These are phyloP conservation scores for Agaricus subrufescens DNA, from an alignment of 768 basidiomycete species.

Conservation along the genomic window DNA sequence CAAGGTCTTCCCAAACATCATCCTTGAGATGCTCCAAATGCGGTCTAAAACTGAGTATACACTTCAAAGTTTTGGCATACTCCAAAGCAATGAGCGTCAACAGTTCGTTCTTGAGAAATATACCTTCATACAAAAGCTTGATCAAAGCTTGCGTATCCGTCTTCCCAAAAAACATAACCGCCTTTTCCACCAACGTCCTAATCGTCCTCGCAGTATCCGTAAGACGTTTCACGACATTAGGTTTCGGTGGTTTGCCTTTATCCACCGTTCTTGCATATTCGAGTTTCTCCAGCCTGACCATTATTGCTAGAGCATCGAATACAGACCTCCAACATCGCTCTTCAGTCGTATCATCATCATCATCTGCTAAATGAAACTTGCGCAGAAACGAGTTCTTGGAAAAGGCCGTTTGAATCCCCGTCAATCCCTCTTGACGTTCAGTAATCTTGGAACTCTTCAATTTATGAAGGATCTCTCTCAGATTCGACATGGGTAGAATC, in stretches of 20 bases:
- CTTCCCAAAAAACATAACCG: slow-evolving; percentile 49
- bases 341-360: slow-evolving; percentile 24
- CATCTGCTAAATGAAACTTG: slow-evolving; percentile 33
- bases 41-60: slow-evolving; percentile 58
- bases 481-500: slow-evolving; percentile 20
- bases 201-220: slow-evolving; percentile 61
- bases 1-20: slow-evolving; percentile 60
- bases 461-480: slow-evolving; percentile 44
- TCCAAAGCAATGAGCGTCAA: slow-evolving; percentile 66
- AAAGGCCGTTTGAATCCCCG: slow-evolving; percentile 47
- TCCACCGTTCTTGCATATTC: slow-evolving; percentile 29
- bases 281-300: slow-evolving; percentile 59
- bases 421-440: slow-evolving; percentile 63
- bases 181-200: slow-evolving; percentile 69
- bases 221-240: slow-evolving; percentile 35
- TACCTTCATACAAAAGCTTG: slow-evolving; percentile 57
- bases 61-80: slow-evolving; percentile 74
- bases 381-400: slow-evolving; percentile 40
- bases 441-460: slow-evolving; percentile 62
- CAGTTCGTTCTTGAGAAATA: slow-evolving; percentile 50
- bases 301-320: slow-evolving; percentile 68
- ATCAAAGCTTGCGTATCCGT: slow-evolving; percentile 54
- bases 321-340: slow-evolving; percentile 55
- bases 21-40: slow-evolving; percentile 76
- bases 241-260: slow-evolving; percentile 24